phyloP scores from a whole-genome alignment of 768 basidiomycete genomes.

The Leccinum incarnatum region DNA sequence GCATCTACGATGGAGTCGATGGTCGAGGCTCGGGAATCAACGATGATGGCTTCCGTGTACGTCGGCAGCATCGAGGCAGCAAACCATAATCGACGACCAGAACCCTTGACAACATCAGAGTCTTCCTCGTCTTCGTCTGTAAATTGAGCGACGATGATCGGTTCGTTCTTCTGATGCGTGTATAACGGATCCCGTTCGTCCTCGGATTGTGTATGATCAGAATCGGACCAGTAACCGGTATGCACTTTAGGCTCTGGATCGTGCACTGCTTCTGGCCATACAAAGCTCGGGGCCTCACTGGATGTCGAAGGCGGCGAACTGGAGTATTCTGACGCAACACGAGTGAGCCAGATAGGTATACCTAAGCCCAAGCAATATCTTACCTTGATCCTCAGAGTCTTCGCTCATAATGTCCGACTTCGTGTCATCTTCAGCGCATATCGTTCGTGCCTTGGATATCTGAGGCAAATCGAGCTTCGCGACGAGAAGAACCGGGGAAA shows the following conservation, averaged over 20 bases:
- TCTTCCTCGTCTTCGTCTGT: constrained; percentile 16
- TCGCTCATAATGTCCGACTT: neutral
- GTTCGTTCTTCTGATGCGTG: constrained; percentile 9
- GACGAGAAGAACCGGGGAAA: constrained; percentile 10
- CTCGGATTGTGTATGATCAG: constrained; percentile 11
- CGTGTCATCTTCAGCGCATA: neutral
- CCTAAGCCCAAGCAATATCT: neutral
- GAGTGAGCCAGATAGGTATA: neutral
- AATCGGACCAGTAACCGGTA: constrained; percentile 25
- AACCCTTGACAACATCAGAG: neutral
- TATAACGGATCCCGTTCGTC: constrained; percentile 22
- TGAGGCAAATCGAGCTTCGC: constrained; percentile 20
- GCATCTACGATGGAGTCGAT: constrained; percentile 43
- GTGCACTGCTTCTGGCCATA: constrained; percentile 12
- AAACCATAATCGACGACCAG: constrained; percentile 28
- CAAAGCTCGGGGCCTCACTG: constrained; percentile 4
- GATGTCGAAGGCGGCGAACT: constrained; percentile 12
- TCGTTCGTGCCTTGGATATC: neutral
- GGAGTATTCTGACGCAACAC: constrained; percentile 1
- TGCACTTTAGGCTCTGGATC: constrained; percentile 9
- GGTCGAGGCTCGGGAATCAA: constrained; percentile 24
- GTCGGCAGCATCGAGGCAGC: constrained; percentile 39
- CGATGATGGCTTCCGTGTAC: constrained; percentile 42
- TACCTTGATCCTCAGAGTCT: constrained; percentile 14
- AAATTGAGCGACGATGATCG: constrained; percentile 21